Percentiles rank a stretch among this genome's conserved stretches.
Evolutionary conservation across 139 green algal species (phyloP).

Genomic region (Haematococcus lacustris): DNA sequence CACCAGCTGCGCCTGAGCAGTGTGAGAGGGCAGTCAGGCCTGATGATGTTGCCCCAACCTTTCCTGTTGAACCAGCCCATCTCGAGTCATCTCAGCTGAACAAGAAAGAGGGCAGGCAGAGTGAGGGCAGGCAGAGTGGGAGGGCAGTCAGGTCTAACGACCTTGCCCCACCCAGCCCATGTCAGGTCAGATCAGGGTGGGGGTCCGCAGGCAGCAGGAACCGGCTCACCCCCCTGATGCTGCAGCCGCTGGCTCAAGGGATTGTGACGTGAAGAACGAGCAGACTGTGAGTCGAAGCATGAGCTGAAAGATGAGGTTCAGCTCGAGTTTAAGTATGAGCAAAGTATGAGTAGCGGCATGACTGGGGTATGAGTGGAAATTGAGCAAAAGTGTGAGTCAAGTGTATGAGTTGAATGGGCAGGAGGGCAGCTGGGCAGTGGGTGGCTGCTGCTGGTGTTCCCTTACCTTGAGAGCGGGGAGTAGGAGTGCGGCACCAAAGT

Average conservation of each 20-base stretch:
- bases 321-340: not conserved
- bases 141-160: too few relatives aligned
- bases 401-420: not conserved
- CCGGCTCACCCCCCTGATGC: too few relatives aligned
- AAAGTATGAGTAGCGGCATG: not conserved
- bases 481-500: slow-evolving; percentile 78
- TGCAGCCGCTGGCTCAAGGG: too few relatives aligned
- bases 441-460: too few relatives aligned
- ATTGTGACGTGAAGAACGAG: too few relatives aligned
- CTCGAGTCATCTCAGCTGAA: not conserved
- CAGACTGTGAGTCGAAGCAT: not conserved
- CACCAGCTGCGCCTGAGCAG: not conserved
- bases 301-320: not conserved
- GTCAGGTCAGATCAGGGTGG: too few relatives aligned
- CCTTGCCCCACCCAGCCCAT: too few relatives aligned
- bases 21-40: too few relatives aligned
- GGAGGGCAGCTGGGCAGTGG: not conserved
- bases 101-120: too few relatives aligned
- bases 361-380: not conserved
- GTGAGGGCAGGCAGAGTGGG: too few relatives aligned
- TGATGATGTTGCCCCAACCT: too few relatives aligned
- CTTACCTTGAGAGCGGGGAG: slow-evolving; percentile 38
- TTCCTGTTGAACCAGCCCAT: not conserved
- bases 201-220: too few relatives aligned
- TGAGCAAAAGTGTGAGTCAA: not conserved